Evolutionary conservation across 768 basidiomycete species (phyloP).

Genomic region (Pulveroboletus sp.): DNA sequence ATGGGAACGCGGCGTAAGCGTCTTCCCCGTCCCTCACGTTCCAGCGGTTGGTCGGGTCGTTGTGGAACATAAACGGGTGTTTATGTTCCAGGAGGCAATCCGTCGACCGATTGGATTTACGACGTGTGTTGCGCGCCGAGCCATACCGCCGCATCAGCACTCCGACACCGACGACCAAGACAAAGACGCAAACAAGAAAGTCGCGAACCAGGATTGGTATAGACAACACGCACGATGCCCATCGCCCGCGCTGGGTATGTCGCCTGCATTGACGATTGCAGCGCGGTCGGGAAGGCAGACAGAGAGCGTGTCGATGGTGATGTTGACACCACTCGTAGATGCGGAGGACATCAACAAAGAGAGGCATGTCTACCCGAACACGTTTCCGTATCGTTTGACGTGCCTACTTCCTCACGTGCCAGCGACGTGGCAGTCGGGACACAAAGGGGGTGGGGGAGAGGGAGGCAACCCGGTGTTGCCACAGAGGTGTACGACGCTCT

Average conservation of each 20-base stretch:
- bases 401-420: conserved; percentile 8
- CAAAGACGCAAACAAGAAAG: neutral
- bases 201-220: neutral
- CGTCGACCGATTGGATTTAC: conserved; percentile 25
- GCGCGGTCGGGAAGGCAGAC: conserved; percentile 14
- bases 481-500: conserved; percentile 14
- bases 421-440: neutral
- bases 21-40: conserved; percentile 20
- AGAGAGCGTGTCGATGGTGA: conserved; percentile 18
- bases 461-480: neutral
- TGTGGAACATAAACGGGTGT: conserved; percentile 22
- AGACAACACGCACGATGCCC: neutral
- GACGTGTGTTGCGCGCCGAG: conserved; percentile 17
- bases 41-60: conserved; percentile 19
- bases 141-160: neutral
- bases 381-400: conserved; percentile 21
- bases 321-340: conserved; percentile 22
- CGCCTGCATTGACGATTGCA: conserved; percentile 23
- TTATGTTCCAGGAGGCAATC: conserved; percentile 25
- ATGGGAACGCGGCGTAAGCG: conserved; percentile 28
- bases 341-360: neutral
- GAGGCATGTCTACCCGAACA: neutral
- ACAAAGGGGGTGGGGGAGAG: neutral
- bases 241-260: neutral
- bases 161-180: neutral